Evolutionary conservation across 2,329 filamentous ascomycete species (phyloP).

Genomic region (Apiospora pterosperma): DNA sequence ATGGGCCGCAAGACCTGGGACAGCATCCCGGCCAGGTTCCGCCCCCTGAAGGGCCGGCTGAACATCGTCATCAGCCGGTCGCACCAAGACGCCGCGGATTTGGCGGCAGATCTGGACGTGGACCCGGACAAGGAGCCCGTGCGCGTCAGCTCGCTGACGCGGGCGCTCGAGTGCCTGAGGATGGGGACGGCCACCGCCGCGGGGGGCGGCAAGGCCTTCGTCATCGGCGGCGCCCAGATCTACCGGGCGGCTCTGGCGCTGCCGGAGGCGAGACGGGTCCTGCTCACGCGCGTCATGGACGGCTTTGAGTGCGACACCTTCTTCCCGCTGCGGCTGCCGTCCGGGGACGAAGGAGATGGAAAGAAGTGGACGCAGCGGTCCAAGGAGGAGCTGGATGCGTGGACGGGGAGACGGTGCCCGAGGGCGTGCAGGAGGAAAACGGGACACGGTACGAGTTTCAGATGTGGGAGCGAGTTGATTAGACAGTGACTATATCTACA

Average conservation of each 20-base stretch:
- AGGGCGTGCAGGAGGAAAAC: constrained; percentile 58
- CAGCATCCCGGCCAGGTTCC: constrained; percentile 73
- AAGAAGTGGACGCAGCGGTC: constrained; percentile 52
- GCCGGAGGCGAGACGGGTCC: constrained; percentile 55
- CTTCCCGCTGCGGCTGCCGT: constrained; percentile 60
- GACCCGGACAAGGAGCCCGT: constrained; percentile 46
- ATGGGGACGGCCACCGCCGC: constrained; percentile 33
- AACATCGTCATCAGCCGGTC: constrained; percentile 77
- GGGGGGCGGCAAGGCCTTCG: constrained; percentile 61
- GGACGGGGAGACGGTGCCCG: constrained; percentile 61
- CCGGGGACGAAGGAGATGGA: constrained; percentile 21
- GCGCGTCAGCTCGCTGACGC: constrained; percentile 55
- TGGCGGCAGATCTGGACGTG: constrained; percentile 10
- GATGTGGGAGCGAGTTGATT: constrained; percentile 62
- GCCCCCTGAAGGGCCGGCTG: constrained; percentile 74
- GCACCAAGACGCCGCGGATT: constrained; percentile 20
- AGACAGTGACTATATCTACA: not conserved
- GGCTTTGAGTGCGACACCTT: constrained; percentile 77
- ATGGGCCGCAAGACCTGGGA: constrained; percentile 99
- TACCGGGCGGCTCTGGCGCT: constrained; percentile 68
- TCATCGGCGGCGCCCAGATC: constrained; percentile 88
- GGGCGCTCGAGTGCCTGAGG: constrained; percentile 48
- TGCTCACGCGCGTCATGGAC: constrained; percentile 65
- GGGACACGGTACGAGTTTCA: constrained; percentile 67
- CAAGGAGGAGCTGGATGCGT: constrained; percentile 54